Conservation (phyloP, 106 monocot genomes). For the Ottelia alismoides region DNA sequence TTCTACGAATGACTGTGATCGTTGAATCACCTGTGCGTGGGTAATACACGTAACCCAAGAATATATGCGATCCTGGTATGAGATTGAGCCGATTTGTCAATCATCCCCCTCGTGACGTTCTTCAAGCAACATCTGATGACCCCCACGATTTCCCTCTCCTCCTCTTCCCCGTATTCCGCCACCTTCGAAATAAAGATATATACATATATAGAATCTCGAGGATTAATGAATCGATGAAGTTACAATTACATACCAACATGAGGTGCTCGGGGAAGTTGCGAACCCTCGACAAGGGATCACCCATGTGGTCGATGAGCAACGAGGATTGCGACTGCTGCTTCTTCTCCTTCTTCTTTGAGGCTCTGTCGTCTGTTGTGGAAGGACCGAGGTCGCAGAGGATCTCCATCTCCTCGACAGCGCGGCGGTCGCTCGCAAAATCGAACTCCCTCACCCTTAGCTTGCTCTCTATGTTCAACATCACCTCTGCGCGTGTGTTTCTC, state of each 20-base stretch:
- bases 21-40: conserved; percentile 28
- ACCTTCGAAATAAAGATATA: conserved; percentile 18
- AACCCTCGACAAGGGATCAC: conserved; percentile 45
- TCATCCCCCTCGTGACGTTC: conserved; percentile 24
- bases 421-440: conserved; percentile 27
- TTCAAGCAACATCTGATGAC: conserved; percentile 33
- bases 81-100: conserved; percentile 4
- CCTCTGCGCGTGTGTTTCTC: neutral
- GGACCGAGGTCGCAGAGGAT: conserved; percentile 24
- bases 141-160: conserved; percentile 41
- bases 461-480: neutral
- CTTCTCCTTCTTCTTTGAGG: conserved; percentile 17
- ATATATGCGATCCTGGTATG: conserved; percentile 41
- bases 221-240: neutral
- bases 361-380: neutral
- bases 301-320: conserved; percentile 34
- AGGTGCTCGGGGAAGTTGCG: conserved; percentile 32
- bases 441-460: conserved; percentile 42
- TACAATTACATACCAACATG: conserved; percentile 42
- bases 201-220: neutral
- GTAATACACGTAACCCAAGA: conserved; percentile 56
- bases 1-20: too few species aligned
- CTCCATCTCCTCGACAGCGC: conserved; percentile 56
- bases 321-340: conserved; percentile 14
- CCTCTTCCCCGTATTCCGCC: conserved; percentile 44